Percentiles rank a stretch among this genome's conserved stretches.
These are phyloP conservation scores for Lepidium africanum DNA, from an alignment of 345 rosid genomes.

Conservation along the genomic window DNA sequence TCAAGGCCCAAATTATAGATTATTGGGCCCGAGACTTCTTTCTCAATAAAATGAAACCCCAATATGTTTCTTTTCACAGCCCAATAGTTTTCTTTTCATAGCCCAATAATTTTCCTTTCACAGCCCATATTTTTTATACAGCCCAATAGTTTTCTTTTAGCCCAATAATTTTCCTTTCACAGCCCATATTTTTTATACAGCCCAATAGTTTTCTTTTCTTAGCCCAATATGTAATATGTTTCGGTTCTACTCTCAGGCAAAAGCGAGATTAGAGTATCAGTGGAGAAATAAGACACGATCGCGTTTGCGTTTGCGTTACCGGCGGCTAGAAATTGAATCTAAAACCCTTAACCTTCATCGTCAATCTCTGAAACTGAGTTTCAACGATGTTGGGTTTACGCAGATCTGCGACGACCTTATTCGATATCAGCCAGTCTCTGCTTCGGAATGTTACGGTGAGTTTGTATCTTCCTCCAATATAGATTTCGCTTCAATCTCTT, in stretches of 20 bases:
- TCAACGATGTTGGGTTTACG: slow-evolving; percentile 31
- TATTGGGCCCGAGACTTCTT: not conserved
- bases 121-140: no score
- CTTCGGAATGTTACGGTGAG: slow-evolving; percentile 30
- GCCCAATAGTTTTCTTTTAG: not conserved
- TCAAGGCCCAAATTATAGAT: no score
- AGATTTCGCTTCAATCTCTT: not conserved
- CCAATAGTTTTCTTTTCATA: not conserved
- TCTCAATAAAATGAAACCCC: not conserved
- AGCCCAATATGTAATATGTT: not conserved
- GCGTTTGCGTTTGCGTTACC: not conserved
- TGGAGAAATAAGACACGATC: not conserved
- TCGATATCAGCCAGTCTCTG: slow-evolving; percentile 32
- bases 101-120: not conserved
- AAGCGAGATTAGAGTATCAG: not conserved
- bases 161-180: not conserved
- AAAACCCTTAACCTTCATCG: slow-evolving; percentile 2
- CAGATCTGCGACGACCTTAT: slow-evolving; percentile 27
- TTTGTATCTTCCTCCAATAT: not conserved
- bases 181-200: not conserved
- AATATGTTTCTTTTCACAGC: not conserved
- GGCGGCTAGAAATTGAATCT: slow-evolving; percentile 4
- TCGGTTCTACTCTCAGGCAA: not conserved
- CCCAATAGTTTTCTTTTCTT: not conserved
- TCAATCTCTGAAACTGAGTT: not conserved